Evolutionary conservation across 257 asterid genomes (phyloP).

Genomic region (Solanum pinnatisectum): DNA sequence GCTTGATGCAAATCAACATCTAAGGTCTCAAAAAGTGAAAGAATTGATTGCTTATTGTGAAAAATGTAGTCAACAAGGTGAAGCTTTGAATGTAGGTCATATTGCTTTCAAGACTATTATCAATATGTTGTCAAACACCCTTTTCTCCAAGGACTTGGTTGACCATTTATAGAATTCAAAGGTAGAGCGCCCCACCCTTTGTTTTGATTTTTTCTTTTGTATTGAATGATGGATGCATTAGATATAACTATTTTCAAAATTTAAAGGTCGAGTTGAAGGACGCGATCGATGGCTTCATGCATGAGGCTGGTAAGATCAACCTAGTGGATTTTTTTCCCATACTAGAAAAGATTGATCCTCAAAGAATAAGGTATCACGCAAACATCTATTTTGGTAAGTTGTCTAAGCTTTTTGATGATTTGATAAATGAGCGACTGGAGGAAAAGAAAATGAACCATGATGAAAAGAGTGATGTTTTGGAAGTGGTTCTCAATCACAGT

Average conservation of each 20-base stretch:
- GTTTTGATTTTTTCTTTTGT: too few relatives aligned
- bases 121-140: constrained; percentile 44
- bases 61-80: constrained; percentile 27
- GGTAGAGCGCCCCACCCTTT: neutral
- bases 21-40: constrained; percentile 30
- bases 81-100: constrained; percentile 42
- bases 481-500: too few relatives aligned
- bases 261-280: neutral
- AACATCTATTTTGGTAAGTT: neutral
- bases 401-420: neutral
- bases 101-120: constrained; percentile 10
- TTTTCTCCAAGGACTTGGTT: constrained; percentile 43
- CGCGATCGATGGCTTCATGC: neutral
- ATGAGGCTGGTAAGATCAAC: neutral
- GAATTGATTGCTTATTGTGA: constrained; percentile 48
- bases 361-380: neutral
- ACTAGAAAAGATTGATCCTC: neutral
- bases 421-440: too few relatives aligned
- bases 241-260: too few relatives aligned
- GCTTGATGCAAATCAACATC: constrained; percentile 32
- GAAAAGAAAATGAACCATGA: too few relatives aligned
- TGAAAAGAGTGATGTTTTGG: too few relatives aligned
- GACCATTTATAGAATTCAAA: constrained; percentile 44
- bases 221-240: too few relatives aligned
- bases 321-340: neutral